phyloP scores from a whole-genome alignment of 2,329 filamentous ascomycete genomes.

The Ambrosiella cleistominuta region DNA sequence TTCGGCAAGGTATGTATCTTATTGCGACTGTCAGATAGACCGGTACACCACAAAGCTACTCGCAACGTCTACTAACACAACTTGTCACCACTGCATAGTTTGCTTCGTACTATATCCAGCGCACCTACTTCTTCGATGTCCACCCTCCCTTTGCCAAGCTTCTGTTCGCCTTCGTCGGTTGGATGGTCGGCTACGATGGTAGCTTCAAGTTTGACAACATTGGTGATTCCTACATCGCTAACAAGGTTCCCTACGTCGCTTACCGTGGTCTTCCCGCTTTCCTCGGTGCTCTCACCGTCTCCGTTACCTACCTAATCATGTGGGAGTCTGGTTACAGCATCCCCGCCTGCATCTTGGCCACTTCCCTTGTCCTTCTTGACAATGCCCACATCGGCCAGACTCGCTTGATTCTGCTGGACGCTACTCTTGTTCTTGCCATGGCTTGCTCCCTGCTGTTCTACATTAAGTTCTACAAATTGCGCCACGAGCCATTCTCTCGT shows the following conservation, averaged over 20 bases:
- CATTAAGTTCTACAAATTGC: conserved; percentile 92
- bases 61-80: no score
- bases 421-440: conserved; percentile 89
- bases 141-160: conserved; percentile 97
- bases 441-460: conserved; percentile 86
- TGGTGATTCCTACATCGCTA: conserved; percentile 90
- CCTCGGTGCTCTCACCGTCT: conserved; percentile 79
- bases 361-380: conserved; percentile 78
- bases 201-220: conserved; percentile 98
- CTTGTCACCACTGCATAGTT: conserved; percentile 30
- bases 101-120: conserved; percentile 71
- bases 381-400: conserved; percentile 97
- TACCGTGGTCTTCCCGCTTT: conserved; percentile 86
- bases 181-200: conserved; percentile 93
- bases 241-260: conserved; percentile 93
- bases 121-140: conserved; percentile 99
- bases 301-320: conserved; percentile 94
- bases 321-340: conserved; percentile 98
- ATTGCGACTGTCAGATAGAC: not conserved
- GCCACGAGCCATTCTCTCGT: conserved; percentile 71
- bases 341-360: conserved; percentile 74
- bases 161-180: conserved; percentile 89
- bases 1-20: conserved; percentile 72
- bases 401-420: conserved; percentile 82
- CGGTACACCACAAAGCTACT: not conserved